Percentiles rank a stretch among this genome's conserved stretches.
These are phyloP conservation scores for Canavalia gladiata DNA, from an alignment of 306 rosid genomes.

Conservation along the genomic window DNA sequence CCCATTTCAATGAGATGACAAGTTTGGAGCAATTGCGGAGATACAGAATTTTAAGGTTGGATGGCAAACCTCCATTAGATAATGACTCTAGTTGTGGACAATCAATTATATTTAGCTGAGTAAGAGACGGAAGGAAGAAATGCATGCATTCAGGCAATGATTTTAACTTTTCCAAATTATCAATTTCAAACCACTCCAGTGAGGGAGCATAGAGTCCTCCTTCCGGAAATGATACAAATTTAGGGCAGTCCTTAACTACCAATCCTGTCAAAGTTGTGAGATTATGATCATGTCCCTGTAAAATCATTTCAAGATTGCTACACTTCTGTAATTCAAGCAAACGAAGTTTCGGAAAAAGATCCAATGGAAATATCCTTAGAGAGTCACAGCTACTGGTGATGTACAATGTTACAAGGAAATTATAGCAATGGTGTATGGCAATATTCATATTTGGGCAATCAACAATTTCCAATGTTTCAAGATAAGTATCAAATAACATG, in stretches of 20 bases:
- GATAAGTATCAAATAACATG: background rate
- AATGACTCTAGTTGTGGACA: slow-evolving; percentile 49
- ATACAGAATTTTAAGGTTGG: background rate
- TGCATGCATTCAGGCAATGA: slow-evolving; percentile 38
- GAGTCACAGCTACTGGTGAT: slow-evolving; percentile 8
- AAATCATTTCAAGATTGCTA: slow-evolving; percentile 15
- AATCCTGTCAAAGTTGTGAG: background rate
- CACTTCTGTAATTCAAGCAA: accelerated
- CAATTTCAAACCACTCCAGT: background rate
- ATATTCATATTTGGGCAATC: background rate
- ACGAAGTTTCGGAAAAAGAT: slow-evolving; percentile 35
- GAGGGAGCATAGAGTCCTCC: slow-evolving; percentile 36
- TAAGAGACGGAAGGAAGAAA: slow-evolving; percentile 35
- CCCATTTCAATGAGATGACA: background rate
- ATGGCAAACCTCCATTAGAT: slow-evolving; percentile 41
- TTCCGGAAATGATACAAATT: slow-evolving; percentile 37
- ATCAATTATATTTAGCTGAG: accelerated
- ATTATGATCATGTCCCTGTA: background rate
- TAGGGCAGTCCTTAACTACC: background rate
- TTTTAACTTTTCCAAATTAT: background rate
- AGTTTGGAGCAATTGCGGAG: background rate
- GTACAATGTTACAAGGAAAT: background rate
- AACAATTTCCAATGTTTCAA: background rate
- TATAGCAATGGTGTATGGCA: background rate
- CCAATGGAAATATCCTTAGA: background rate